phyloP scores from a whole-genome alignment of 352 stramenopile species.

The Poterioochromonas sp. region DNA sequence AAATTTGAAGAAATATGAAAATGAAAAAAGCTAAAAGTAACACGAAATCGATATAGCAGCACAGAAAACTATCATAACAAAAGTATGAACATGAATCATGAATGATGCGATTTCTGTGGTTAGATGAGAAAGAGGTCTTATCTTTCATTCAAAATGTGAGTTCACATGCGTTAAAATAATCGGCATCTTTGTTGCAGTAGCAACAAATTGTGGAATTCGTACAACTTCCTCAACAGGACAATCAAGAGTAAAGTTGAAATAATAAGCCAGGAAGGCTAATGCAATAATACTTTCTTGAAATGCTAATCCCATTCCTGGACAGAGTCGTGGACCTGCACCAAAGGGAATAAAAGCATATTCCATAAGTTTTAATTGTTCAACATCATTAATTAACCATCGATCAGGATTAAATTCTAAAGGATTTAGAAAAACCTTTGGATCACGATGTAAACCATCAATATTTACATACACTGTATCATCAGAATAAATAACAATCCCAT shows the following conservation, averaged over 20 bases:
- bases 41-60: too few relatives aligned
- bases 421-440: background rate
- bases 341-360: constrained; percentile 8
- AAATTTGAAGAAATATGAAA: too few relatives aligned
- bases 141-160: too few relatives aligned
- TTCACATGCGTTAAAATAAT: background rate
- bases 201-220: background rate
- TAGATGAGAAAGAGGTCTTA: too few relatives aligned
- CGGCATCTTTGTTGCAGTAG: background rate
- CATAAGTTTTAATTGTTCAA: background rate
- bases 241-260: background rate
- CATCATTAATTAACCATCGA: background rate
- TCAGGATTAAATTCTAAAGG: background rate
- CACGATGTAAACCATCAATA: background rate
- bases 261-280: background rate
- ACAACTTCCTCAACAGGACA: background rate
- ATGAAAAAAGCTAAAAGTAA: too few relatives aligned
- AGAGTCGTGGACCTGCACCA: background rate
- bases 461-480: background rate
- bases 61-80: too few relatives aligned
- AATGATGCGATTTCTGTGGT: too few relatives aligned
- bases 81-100: too few relatives aligned
- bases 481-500: background rate
- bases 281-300: background rate
- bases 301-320: constrained; percentile 8